phyloP scores from a whole-genome alignment of 768 basidiomycete species.

The Artomyces pyxidatus region DNA sequence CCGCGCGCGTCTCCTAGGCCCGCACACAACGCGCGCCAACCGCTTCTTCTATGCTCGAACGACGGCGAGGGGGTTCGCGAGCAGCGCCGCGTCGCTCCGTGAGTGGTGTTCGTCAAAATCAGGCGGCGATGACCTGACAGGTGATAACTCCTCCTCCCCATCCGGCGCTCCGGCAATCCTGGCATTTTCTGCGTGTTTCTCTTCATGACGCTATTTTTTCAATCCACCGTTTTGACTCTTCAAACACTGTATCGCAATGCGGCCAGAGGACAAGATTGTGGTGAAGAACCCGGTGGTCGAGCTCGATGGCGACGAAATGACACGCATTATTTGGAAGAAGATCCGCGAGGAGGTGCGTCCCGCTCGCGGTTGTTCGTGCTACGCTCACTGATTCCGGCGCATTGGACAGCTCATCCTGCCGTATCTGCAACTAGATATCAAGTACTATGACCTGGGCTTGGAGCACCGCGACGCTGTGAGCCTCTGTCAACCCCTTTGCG shows the following conservation, averaged over 20 bases:
- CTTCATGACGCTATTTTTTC: background rate
- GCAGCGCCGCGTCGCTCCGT: constrained; percentile 9
- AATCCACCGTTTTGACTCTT: background rate
- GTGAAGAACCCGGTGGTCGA: constrained; percentile 90
- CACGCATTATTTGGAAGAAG: constrained; percentile 98
- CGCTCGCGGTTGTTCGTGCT: background rate
- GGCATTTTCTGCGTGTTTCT: background rate
- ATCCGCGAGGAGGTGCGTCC: constrained; percentile 81
- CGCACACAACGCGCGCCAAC: background rate
- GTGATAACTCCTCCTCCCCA: background rate
- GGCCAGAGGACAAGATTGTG: constrained; percentile 46
- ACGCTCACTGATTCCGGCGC: background rate
- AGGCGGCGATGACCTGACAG: background rate
- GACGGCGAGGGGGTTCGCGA: constrained; percentile 10
- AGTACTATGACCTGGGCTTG: constrained; percentile 96
- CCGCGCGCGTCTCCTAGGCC: constrained; percentile 3
- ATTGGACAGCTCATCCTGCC: constrained; percentile 81
- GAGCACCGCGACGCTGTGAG: constrained; percentile 83
- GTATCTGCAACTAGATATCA: constrained; percentile 92
- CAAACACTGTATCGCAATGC: background rate
- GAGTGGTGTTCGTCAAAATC: background rate
- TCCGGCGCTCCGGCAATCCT: background rate
- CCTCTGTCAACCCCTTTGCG: background rate
- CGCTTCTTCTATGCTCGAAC: background rate
- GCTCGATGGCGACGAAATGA: constrained; percentile 98